A percentile compares a stretch with the other conserved stretches of the same genome.
Conservation (phyloP, 2,329 filamentous ascomycete genomes). For the Xylaria digitata region DNA sequence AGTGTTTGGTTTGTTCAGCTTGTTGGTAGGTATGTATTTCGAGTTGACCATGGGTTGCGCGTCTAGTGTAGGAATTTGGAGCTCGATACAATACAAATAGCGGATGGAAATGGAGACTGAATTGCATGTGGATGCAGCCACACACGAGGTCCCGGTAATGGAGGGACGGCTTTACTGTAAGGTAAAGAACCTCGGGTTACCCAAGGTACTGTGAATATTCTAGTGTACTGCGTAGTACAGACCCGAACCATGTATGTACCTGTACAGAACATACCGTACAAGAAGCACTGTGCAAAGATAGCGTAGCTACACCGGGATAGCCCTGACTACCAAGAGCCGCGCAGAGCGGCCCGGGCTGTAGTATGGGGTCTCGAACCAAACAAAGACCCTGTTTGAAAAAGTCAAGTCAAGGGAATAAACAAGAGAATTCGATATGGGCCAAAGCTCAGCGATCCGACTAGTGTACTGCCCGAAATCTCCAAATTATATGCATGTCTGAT, state of each 20-base stretch:
- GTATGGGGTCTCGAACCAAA: conserved; percentile 1
- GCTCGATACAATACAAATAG: conserved; percentile 21
- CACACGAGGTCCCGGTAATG: no score
- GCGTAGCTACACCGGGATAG: no score
- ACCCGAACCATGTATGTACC: no score
- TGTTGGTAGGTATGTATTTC: neutral
- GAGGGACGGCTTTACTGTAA: no score
- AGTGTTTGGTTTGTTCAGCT: neutral
- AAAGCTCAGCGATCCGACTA: neutral
- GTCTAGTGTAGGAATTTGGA: conserved; percentile 25
- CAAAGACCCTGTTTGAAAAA: conserved; percentile 7
- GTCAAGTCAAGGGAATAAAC: neutral
- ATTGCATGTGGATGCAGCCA: conserved; percentile 19
- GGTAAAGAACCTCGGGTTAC: no score
- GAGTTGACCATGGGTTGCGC: conserved; percentile 6
- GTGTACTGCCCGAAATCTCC: conserved; percentile 1
- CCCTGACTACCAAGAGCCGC: conserved; percentile 11
- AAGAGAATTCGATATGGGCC: conserved; percentile 1
- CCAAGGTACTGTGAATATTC: neutral
- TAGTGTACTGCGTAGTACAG: neutral
- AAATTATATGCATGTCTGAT: neutral
- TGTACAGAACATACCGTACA: no score
- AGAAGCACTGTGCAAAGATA: no score
- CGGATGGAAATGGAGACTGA: conserved; percentile 18
- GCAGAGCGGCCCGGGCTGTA: conserved; percentile 17